These are phyloP conservation scores for Lactuca sativa DNA, from an alignment of 129 eudicot genomes.

Conservation along the genomic window DNA sequence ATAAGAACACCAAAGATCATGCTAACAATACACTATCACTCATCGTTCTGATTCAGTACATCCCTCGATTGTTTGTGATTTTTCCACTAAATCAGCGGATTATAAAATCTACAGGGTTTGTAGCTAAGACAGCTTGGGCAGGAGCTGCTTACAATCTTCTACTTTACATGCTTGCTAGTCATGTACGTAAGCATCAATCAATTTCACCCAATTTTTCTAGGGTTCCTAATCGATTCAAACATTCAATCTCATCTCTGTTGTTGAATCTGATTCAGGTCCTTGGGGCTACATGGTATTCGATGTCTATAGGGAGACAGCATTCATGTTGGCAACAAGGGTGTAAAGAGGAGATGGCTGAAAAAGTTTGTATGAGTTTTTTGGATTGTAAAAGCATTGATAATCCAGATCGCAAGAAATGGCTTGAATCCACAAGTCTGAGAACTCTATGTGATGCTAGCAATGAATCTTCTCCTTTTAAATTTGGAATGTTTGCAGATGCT, in stretches of 20 bases:
- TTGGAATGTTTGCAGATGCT: constrained; percentile 97
- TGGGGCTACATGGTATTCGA: constrained; percentile 90
- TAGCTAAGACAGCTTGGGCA: constrained; percentile 97
- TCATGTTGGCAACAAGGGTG: constrained; percentile 90
- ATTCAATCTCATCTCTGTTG: background rate
- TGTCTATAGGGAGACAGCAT: constrained; percentile 82
- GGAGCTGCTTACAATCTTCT: constrained; percentile 96
- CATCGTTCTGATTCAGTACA: constrained; percentile 80
- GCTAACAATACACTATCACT: constrained; percentile 75
- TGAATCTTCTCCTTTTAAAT: constrained; percentile 60
- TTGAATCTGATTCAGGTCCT: constrained; percentile 46
- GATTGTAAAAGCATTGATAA: constrained; percentile 57
- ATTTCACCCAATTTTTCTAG: background rate
- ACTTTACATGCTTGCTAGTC: constrained; percentile 90
- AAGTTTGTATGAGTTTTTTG: constrained; percentile 51
- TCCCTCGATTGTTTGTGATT: constrained; percentile 76
- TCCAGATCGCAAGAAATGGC: constrained; percentile 62
- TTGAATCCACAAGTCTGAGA: constrained; percentile 58
- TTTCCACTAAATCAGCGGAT: constrained; percentile 82
- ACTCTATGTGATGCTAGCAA: constrained; percentile 68
- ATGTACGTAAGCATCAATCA: constrained; percentile 55
- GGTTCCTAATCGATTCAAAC: background rate
- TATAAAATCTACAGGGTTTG: constrained; percentile 77
- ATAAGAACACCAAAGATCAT: constrained; percentile 51
- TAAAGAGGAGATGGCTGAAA: constrained; percentile 48